phyloP scores from a whole-genome alignment of 148 eudicot genomes.

The Simmondsia chinensis region DNA sequence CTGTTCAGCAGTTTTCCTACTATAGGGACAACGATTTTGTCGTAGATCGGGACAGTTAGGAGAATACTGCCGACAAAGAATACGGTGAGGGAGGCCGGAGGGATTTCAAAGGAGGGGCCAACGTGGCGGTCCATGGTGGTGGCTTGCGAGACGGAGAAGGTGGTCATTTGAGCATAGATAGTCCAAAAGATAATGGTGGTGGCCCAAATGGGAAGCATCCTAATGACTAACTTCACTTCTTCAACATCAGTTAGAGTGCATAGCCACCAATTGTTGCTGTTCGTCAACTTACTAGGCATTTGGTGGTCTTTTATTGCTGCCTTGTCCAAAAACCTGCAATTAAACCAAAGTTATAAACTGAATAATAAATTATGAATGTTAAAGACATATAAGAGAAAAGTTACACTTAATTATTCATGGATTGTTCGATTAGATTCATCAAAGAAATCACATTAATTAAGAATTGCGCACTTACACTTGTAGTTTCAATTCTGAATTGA shows the following conservation, averaged over 20 bases:
- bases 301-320: constrained; percentile 58
- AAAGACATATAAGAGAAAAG: too few species aligned
- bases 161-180: constrained; percentile 85
- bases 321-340: constrained; percentile 72
- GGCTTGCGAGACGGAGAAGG: constrained; percentile 90
- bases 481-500: too few species aligned
- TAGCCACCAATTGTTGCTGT: constrained; percentile 57
- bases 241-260: constrained; percentile 78
- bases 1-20: constrained; percentile 25
- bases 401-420: too few species aligned
- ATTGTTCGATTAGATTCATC: too few species aligned
- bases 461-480: too few species aligned
- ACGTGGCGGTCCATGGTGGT: constrained; percentile 80
- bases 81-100: constrained; percentile 67
- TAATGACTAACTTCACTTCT: constrained; percentile 71
- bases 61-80: constrained; percentile 81
- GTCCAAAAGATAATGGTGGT: constrained; percentile 93
- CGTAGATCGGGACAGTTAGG: constrained; percentile 64
- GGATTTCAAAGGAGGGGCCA: constrained; percentile 57
- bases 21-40: constrained; percentile 41
- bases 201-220: constrained; percentile 97
- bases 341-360: too few species aligned
- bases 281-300: constrained; percentile 6
- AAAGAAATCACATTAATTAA: too few species aligned
- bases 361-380: too few species aligned